Conservation (phyloP, 2,329 filamentous ascomycete species). For the Magnaporthiopsis incrustans region DNA sequence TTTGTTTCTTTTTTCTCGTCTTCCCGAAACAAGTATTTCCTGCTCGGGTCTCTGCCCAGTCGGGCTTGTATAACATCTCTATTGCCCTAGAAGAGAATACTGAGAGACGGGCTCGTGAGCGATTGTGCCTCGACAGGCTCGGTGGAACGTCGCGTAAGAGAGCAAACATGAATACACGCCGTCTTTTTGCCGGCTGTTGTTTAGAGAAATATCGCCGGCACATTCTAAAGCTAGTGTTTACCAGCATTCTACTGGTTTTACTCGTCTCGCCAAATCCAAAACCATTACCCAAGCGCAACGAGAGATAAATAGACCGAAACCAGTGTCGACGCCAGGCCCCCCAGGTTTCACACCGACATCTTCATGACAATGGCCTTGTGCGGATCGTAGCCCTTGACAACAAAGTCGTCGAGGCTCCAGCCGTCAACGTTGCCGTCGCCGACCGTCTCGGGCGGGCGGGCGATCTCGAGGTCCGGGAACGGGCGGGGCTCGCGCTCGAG, state of each 20-base stretch:
- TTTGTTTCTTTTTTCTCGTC: background rate
- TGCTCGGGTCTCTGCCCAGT: background rate
- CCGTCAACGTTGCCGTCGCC: slow-evolving; percentile 77
- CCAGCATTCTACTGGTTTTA: background rate
- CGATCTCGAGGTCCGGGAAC: slow-evolving; percentile 74
- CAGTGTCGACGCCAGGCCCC: background rate
- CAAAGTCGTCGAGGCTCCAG: slow-evolving; percentile 83
- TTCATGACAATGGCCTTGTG: slow-evolving; percentile 95
- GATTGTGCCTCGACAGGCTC: background rate
- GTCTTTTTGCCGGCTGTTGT: background rate
- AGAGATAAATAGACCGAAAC: background rate
- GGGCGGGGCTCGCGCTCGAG: slow-evolving; percentile 68
- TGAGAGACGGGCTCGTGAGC: background rate
- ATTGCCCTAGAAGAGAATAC: background rate
- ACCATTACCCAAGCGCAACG: background rate
- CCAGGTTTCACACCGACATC: slow-evolving; percentile 68
- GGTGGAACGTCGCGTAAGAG: too few species aligned
- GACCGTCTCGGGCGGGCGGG: slow-evolving; percentile 45
- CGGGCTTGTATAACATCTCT: background rate
- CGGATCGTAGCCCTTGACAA: slow-evolving; percentile 79
- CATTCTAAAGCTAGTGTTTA: background rate
- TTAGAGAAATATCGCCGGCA: background rate
- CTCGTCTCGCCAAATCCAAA: background rate
- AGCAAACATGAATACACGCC: too few species aligned
- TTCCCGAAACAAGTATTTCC: background rate